Evolutionary conservation across 805 yeast species (phyloP).

Genomic region (Candida vaughaniae): DNA sequence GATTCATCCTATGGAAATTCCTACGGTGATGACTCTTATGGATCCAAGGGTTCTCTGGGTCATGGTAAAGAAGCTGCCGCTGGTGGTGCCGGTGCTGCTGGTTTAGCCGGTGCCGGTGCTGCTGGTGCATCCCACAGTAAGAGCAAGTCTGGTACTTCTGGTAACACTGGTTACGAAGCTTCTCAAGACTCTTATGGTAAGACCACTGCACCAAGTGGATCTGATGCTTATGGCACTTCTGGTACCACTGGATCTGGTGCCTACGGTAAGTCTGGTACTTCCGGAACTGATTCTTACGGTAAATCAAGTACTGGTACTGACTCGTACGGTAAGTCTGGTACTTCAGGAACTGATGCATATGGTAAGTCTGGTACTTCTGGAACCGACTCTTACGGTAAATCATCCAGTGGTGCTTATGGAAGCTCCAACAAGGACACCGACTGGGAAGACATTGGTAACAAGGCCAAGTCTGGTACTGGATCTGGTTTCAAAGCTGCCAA

Average conservation of each 20-base stretch:
- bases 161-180: conserved; percentile 13
- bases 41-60: background rate
- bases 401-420: conserved; percentile 2
- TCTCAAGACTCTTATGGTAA: conserved; percentile 10
- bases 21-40: conserved; percentile 3
- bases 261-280: conserved; percentile 2
- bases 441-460: conserved; percentile 9
- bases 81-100: conserved; percentile 12
- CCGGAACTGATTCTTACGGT: conserved; percentile 6
- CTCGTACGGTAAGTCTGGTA: conserved; percentile 6
- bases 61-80: conserved; percentile 11
- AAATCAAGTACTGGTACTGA: conserved; percentile 4
- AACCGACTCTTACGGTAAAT: conserved; percentile 4
- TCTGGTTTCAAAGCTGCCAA: conserved; percentile 7
- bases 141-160: conserved; percentile 7
- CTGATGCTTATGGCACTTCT: conserved; percentile 6
- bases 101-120: conserved; percentile 6
- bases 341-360: conserved; percentile 5
- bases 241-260: conserved; percentile 6
- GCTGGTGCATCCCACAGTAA: conserved; percentile 11
- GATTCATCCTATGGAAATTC: conserved; percentile 1
- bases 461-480: conserved; percentile 10
- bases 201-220: conserved; percentile 5
- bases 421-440: conserved; percentile 2
- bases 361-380: conserved; percentile 1